Percentiles rank a stretch among this genome's conserved stretches.
Conservation (phyloP, 768 basidiomycete species). For the Panaeolus papilionaceus region DNA sequence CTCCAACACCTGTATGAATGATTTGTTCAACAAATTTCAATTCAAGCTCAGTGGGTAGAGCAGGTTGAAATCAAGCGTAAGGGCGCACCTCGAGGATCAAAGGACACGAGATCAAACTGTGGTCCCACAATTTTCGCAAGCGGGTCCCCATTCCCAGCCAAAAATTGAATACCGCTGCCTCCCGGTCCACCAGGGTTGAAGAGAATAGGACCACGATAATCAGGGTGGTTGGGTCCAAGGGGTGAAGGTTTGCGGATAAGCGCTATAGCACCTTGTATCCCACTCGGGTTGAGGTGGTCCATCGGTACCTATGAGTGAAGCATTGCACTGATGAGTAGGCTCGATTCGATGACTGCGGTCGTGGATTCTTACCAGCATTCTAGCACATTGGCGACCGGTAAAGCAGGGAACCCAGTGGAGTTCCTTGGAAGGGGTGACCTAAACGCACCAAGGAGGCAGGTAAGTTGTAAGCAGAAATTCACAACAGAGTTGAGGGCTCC, state of each 20-base stretch:
- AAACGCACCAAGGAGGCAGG: neutral
- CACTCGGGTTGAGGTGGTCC: conserved; percentile 47
- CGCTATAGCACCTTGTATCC: conserved; percentile 47
- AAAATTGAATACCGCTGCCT: conserved; percentile 44
- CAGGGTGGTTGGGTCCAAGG: conserved; percentile 28
- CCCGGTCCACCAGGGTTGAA: conserved; percentile 59
- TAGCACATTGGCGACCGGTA: neutral
- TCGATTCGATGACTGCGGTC: neutral
- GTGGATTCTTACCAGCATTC: neutral
- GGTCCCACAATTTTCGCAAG: conserved; percentile 44
- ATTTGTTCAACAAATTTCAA: neutral
- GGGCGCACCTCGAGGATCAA: conserved; percentile 50
- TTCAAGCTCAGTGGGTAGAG: neutral
- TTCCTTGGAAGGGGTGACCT: neutral
- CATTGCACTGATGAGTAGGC: neutral
- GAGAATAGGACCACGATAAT: conserved; percentile 51
- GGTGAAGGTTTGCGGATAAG: conserved; percentile 47
- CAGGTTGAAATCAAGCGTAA: neutral
- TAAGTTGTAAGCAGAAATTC: neutral
- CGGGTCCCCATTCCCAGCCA: conserved; percentile 28
- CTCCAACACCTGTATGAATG: conserved; percentile 36
- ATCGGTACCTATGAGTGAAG: conserved; percentile 45
- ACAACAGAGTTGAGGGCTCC: neutral
- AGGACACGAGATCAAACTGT: conserved; percentile 51
- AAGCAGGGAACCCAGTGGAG: neutral